A percentile compares a stretch with the other conserved stretches of the same genome.
Evolutionary conservation across 148 eudicot genomes (phyloP).

Genomic region (Amaranthus cruentus): DNA sequence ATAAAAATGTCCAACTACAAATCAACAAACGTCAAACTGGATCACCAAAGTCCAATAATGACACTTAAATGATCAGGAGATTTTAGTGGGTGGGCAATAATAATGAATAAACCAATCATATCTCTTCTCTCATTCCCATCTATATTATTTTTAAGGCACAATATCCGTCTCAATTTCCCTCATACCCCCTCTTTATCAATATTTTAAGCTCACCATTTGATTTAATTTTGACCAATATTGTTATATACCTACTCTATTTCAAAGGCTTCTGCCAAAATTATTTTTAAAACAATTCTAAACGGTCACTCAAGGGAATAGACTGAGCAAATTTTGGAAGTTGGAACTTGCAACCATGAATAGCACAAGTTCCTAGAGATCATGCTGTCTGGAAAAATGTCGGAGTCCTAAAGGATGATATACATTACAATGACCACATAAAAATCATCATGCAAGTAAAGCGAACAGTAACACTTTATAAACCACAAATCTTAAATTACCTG

Average conservation of each 20-base stretch:
- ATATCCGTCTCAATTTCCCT: neutral
- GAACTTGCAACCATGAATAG: no score
- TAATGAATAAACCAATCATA: neutral
- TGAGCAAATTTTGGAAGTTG: no score
- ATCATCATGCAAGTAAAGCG: slow-evolving; percentile 6
- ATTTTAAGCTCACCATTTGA: no score
- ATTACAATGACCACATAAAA: neutral
- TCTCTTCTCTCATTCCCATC: neutral
- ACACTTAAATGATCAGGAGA: neutral
- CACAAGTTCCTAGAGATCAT: no score
- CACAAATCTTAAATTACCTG: slow-evolving; percentile 48
- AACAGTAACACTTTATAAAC: neutral
- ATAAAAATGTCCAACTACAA: neutral
- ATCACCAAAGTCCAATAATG: neutral
- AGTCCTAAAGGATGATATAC: neutral
- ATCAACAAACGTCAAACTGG: neutral
- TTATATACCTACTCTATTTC: no score
- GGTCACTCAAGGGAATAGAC: no score
- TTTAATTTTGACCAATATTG: no score
- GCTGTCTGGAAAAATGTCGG: neutral
- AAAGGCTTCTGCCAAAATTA: no score
- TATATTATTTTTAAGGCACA: neutral
- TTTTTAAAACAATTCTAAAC: no score
- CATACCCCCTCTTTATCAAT: no score
- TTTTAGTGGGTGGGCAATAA: neutral